A percentile compares a stretch with the other conserved stretches of the same genome.
phyloP scores from a whole-genome alignment of 1,139 yeast genomes.

The Taiozyma sp. region DNA sequence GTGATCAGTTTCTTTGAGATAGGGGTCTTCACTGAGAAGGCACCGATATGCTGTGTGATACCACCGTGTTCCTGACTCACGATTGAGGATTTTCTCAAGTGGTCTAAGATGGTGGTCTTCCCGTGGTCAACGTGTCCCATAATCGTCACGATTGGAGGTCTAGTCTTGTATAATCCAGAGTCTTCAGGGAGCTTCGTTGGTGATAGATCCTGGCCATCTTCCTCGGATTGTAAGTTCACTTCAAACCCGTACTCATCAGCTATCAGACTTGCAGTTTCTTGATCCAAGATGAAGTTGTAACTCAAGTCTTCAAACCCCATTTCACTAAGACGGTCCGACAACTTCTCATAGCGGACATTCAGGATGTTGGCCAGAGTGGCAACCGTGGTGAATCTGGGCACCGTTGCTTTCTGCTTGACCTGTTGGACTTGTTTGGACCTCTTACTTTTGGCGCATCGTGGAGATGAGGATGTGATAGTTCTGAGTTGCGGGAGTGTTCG shows the following conservation, averaged over 20 bases:
- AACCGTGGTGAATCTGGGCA: conserved; percentile 23
- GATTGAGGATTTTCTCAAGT: conserved; percentile 74
- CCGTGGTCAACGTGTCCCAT: conserved; percentile 99
- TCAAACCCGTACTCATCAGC: conserved; percentile 88
- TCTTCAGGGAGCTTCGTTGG: conserved; percentile 51
- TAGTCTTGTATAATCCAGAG: conserved; percentile 42
- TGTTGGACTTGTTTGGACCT: neutral
- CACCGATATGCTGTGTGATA: conserved; percentile 97
- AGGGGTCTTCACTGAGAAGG: conserved; percentile 81
- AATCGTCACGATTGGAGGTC: conserved; percentile 94
- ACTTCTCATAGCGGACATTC: conserved; percentile 53
- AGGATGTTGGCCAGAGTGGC: conserved; percentile 65
- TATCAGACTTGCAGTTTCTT: conserved; percentile 77
- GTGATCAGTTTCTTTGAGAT: conserved; percentile 72
- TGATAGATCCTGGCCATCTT: conserved; percentile 38
- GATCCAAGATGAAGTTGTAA: conserved; percentile 76
- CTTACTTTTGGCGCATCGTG: conserved; percentile 2
- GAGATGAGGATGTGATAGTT: conserved; percentile 1
- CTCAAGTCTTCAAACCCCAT: conserved; percentile 76
- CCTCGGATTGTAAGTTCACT: conserved; percentile 38
- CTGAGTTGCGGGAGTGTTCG: neutral
- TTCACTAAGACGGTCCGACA: conserved; percentile 51
- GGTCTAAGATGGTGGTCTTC: conserved; percentile 88
- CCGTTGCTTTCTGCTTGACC: conserved; percentile 8
- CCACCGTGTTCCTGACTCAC: conserved; percentile 92